Conservation (phyloP, 176 grass and related monocot genomes). For the Microstegium vimineum region DNA sequence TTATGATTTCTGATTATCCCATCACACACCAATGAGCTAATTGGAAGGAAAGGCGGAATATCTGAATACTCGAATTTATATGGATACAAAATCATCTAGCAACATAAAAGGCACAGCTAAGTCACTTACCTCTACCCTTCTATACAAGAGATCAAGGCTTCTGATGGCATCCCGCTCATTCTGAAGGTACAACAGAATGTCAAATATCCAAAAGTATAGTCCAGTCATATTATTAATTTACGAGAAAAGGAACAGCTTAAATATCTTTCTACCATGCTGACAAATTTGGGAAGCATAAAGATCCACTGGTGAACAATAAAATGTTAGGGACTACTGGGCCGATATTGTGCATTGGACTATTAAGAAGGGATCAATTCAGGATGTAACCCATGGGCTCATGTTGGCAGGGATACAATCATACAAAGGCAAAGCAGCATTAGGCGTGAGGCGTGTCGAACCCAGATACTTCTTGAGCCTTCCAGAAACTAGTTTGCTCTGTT, state of each 20-base stretch:
- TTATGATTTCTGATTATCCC: conserved; percentile 19
- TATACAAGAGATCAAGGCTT: conserved; percentile 94
- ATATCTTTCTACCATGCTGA: background rate
- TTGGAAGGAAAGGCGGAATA: background rate
- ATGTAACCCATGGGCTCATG: background rate
- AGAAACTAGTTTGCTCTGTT: too few relatives aligned
- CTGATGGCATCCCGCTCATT: conserved; percentile 84
- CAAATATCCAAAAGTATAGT: conserved; percentile 10
- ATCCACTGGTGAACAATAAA: background rate
- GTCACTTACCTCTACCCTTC: conserved; percentile 66
- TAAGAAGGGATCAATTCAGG: background rate
- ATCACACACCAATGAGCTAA: background rate
- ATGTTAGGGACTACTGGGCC: background rate
- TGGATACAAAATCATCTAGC: background rate
- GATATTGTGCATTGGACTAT: background rate
- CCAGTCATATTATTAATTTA: conserved; percentile 11
- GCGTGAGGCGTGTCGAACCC: background rate
- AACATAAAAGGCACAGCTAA: background rate
- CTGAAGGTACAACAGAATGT: conserved; percentile 37
- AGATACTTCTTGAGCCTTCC: too few relatives aligned
- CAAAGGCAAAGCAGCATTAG: background rate
- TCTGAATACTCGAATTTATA: background rate
- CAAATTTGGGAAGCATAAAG: conserved; percentile 2
- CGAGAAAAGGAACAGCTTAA: background rate
- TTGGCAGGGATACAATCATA: background rate